Conservation (phyloP, 257 asterid species). For the Solanum clarkiae region DNA sequence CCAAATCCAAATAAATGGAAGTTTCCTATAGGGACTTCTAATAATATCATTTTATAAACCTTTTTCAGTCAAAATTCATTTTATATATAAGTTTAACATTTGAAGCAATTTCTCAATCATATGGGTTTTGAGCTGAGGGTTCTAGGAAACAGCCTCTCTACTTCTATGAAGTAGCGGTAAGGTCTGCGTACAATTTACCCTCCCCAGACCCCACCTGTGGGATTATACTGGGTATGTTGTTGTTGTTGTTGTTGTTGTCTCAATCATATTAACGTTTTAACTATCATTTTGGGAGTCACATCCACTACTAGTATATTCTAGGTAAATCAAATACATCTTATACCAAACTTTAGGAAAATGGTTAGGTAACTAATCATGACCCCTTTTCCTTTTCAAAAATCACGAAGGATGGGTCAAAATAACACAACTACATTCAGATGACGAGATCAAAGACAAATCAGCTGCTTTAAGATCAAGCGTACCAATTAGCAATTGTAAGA, state of each 20-base stretch:
- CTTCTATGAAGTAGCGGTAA: too few species aligned
- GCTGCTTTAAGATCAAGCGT: not conserved
- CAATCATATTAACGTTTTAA: not conserved
- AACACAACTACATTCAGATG: not conserved
- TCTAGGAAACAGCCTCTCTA: too few species aligned
- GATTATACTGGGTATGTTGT: too few species aligned
- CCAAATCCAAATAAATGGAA: not conserved
- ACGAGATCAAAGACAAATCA: not conserved
- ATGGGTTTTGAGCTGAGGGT: too few species aligned
- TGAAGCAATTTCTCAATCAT: not conserved
- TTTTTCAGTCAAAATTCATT: not conserved
- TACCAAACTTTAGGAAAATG: not conserved
- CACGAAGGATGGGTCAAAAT: not conserved
- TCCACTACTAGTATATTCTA: not conserved
- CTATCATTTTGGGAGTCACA: not conserved
- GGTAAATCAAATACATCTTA: not conserved
- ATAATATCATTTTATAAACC: not conserved
- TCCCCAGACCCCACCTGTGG: too few species aligned
- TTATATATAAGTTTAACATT: not conserved
- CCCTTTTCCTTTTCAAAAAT: not conserved
- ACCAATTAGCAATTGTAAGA: conserved; percentile 38
- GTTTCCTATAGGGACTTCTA: not conserved
- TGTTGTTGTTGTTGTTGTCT: too few species aligned
- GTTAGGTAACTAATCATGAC: not conserved
- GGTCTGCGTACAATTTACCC: too few species aligned